Evolutionary conservation across 176 grass and related monocot genomes (phyloP).

Genomic region (Phyllostachys edulis): DNA sequence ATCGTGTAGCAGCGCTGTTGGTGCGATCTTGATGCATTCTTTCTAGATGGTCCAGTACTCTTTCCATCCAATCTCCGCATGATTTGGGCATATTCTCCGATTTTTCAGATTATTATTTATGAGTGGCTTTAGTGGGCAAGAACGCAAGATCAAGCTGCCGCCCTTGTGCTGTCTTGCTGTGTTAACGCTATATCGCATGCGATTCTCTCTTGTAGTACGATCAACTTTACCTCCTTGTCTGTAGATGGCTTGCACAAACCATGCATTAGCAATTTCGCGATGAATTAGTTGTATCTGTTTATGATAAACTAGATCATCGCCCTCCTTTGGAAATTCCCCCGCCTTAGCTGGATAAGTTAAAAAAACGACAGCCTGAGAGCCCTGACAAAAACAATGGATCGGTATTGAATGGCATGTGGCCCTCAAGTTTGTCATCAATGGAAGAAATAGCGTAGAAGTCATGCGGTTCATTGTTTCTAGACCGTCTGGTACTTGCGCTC

Average conservation of each 20-base stretch:
- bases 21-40: not conserved
- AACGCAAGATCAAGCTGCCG: not conserved
- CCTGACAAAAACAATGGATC: not conserved
- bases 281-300: not conserved
- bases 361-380: not conserved
- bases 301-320: no score
- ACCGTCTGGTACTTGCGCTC: not conserved
- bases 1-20: not conserved
- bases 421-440: not conserved
- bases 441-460: conserved; percentile 55
- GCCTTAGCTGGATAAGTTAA: not conserved
- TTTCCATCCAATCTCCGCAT: not conserved
- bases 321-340: not conserved
- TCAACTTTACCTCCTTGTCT: not conserved
- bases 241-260: not conserved
- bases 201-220: not conserved
- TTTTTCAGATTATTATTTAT: not conserved
- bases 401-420: conserved; percentile 24
- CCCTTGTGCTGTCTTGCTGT: not conserved
- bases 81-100: not conserved
- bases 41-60: conserved; percentile 15
- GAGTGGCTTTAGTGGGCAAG: not conserved
- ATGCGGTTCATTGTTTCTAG: conserved; percentile 54
- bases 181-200: not conserved
- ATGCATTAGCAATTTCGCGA: not conserved